Evolutionary conservation across 169 alveolate genomes (phyloP), one percentile per base, ranked within the genome.

Genomic region (Plasmodium gaboni): DNA sequence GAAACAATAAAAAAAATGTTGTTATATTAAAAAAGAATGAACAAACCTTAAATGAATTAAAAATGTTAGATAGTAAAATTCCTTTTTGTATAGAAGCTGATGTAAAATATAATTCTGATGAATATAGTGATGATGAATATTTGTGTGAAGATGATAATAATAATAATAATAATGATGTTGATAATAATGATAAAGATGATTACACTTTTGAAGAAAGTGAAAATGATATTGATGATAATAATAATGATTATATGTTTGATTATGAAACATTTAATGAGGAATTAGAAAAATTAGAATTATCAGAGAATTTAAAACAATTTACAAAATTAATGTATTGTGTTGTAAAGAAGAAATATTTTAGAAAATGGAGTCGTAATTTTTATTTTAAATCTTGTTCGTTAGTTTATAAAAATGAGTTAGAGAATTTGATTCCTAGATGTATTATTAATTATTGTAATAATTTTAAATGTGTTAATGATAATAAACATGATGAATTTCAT

Each of bases 241-340:
- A 83, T 2, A 57, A n/a, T 51, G 73, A 83, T 10, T 10, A 50
- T 38, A 46, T 8, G 48, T 83, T 83, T 50, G 83, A 83, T 71
- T 42, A 24, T 19, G 50, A 19, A n/a, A 68, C 48, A 53, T 83
- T 83, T 67, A 83, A 68, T 63, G 91, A 83, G 19, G 91, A 83
- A 48, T 42, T 83, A 50, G 85, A 67, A 48, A 67, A 83, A 68
- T 48, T 83, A 42, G 73, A 83, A 46, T 51, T 67, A 65, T 61
- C 68, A 32, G 73, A 83, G 1, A 83, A 83, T 38, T 57, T 83
- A 42, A 83, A 48, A 53, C 68, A 68, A 53, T 68, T 83, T 61
- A 83, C 91, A 26, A 83, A 68, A 53, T 83, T 83, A 55, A 68
- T 83, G 85, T 83, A 83, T 68, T 68, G 53, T 83, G 91, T 83